Percentiles rank a stretch among this genome's conserved stretches.
These are phyloP conservation scores for Rhododendron kiyosumense DNA, from an alignment of 148 eudicot species.

Conservation along the genomic window DNA sequence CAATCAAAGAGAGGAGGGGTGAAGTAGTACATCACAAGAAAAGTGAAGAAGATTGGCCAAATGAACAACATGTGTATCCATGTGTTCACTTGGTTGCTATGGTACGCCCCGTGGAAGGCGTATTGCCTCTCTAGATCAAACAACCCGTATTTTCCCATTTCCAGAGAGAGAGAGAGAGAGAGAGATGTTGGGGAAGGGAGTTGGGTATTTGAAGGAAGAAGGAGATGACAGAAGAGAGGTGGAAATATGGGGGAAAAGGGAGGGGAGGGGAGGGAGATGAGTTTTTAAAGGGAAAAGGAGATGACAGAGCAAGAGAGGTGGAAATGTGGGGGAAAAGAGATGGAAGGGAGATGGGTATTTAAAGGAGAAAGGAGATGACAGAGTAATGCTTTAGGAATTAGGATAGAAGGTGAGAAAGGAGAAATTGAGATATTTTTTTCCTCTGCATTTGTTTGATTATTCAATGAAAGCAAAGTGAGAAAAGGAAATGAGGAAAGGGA, in stretches of 20 bases:
- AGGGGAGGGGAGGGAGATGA: neutral
- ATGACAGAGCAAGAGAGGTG: neutral
- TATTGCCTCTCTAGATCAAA: conserved; percentile 52
- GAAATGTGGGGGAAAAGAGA: neutral
- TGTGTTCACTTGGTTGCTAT: conserved; percentile 45
- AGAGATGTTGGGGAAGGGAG: neutral
- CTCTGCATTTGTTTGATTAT: neutral
- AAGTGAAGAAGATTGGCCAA: conserved; percentile 54
- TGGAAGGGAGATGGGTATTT: neutral
- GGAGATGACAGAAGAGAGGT: neutral
- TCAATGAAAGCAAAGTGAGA: neutral
- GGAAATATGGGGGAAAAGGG: neutral
- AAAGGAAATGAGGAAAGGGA: neutral
- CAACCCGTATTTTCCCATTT: conserved; percentile 18
- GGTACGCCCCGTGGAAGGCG: conserved; percentile 57
- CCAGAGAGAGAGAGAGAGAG: neutral
- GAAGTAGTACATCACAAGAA: conserved; percentile 30
- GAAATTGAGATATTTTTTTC: too few relatives aligned
- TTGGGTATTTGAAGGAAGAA: neutral
- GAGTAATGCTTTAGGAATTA: neutral
- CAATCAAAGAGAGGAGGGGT: conserved; percentile 28
- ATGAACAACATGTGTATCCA: conserved; percentile 52
- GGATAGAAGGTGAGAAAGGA: neutral
- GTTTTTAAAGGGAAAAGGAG: neutral
- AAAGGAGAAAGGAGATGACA: neutral